Evolutionary conservation across 2,329 filamentous ascomycete species (phyloP).

Genomic region (Didymella exigua): DNA sequence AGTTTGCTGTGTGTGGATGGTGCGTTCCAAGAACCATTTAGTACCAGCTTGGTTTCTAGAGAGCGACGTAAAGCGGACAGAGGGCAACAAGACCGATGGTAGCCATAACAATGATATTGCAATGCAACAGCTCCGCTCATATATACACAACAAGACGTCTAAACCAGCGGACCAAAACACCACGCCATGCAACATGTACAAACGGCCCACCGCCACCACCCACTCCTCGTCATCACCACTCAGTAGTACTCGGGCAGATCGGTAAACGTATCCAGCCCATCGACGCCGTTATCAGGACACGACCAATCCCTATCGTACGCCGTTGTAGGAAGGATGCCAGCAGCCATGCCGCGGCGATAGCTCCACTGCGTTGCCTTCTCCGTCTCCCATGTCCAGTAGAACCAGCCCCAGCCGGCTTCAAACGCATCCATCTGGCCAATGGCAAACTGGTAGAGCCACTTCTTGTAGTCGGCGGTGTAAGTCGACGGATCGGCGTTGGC

Average conservation of each 20-base stretch:
- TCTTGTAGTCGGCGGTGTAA: slow-evolving; percentile 78
- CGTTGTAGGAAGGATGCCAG: slow-evolving; percentile 74
- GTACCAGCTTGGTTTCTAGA: too few relatives aligned
- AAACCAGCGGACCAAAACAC: neutral
- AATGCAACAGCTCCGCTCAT: too few relatives aligned
- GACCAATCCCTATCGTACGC: slow-evolving; percentile 52
- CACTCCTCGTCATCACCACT: neutral
- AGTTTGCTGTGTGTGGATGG: too few relatives aligned
- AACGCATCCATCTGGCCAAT: slow-evolving; percentile 96
- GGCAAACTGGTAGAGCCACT: slow-evolving; percentile 86
- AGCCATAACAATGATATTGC: too few relatives aligned
- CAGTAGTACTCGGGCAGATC: slow-evolving; percentile 55
- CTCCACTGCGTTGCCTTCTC: slow-evolving; percentile 90
- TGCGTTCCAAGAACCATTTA: too few relatives aligned
- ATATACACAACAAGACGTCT: neutral
- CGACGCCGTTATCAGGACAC: slow-evolving; percentile 43
- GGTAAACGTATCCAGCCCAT: slow-evolving; percentile 49
- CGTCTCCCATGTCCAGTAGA: slow-evolving; percentile 99
- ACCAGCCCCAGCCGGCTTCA: slow-evolving; percentile 94
- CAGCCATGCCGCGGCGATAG: slow-evolving; percentile 77
- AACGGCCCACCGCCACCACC: too few relatives aligned
- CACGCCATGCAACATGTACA: neutral
- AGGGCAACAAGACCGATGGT: too few relatives aligned
- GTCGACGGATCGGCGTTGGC: slow-evolving; percentile 74
- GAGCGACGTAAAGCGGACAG: too few relatives aligned